Evolutionary conservation across 2,329 filamentous ascomycete species (phyloP).

Genomic region (Sordariomycetes sp.): DNA sequence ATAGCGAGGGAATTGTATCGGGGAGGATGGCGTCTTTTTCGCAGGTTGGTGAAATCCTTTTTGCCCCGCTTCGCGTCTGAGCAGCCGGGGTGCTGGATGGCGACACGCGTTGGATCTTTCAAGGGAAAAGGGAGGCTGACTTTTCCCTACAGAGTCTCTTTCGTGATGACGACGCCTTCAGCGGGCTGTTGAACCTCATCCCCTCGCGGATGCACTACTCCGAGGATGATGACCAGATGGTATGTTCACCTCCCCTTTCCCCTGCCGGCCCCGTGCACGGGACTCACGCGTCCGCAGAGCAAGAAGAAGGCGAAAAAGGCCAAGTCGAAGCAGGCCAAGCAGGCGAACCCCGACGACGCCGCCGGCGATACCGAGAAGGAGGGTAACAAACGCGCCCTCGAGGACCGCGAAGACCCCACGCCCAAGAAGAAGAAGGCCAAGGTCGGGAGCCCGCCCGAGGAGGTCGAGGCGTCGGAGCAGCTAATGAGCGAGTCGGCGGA

Average conservation of each 20-base stretch:
- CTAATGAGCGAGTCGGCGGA: slow-evolving; percentile 21
- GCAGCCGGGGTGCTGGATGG: not conserved
- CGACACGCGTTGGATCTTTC: not conserved
- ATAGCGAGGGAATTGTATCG: not conserved
- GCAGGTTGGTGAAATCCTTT: not conserved
- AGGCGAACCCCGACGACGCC: slow-evolving; percentile 62
- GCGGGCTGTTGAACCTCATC: slow-evolving; percentile 76
- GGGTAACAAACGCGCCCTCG: slow-evolving; percentile 17
- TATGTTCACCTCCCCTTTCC: not conserved
- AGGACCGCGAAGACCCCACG: slow-evolving; percentile 26
- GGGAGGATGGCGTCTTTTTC: slow-evolving; percentile 9
- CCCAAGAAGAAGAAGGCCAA: slow-evolving; percentile 18
- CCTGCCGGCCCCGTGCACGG: not conserved
- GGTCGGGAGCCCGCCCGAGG: slow-evolving; percentile 7
- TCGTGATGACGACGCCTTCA: slow-evolving; percentile 57
- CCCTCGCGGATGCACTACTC: slow-evolving; percentile 86
- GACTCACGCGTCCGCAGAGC: slow-evolving; percentile 25
- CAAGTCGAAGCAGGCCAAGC: slow-evolving; percentile 68
- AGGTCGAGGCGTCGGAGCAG: slow-evolving; percentile 16
- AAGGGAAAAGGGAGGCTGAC: not conserved
- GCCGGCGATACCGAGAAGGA: slow-evolving; percentile 70
- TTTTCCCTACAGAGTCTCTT: slow-evolving; percentile 33
- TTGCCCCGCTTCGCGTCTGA: not conserved
- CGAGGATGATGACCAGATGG: slow-evolving; percentile 66
- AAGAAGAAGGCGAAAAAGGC: slow-evolving; percentile 87